A percentile compares a stretch with the other conserved stretches of the same genome.
Evolutionary conservation across 805 yeast species (phyloP).

Genomic region (Suhomyces sp.): DNA sequence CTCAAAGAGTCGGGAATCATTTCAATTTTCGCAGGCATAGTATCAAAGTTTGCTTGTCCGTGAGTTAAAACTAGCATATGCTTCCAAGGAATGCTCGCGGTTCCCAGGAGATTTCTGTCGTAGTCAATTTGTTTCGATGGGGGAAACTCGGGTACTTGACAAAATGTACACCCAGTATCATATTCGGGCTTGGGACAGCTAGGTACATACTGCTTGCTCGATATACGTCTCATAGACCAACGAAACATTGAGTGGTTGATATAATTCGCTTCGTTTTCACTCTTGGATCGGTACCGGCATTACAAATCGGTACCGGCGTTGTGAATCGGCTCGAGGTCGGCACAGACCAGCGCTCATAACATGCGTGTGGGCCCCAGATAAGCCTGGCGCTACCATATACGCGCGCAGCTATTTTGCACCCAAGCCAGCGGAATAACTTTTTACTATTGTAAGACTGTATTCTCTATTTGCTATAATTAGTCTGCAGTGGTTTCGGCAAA

Average conservation of each 20-base stretch:
- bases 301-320: not conserved
- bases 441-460: not conserved
- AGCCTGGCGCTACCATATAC: not conserved
- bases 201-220: slow-evolving; percentile 1
- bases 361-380: not conserved
- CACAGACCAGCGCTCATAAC: not conserved
- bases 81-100: slow-evolving; percentile 52
- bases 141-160: slow-evolving; percentile 43
- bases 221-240: not conserved
- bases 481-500: not conserved
- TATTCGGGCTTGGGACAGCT: slow-evolving; percentile 49
- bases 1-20: slow-evolving; percentile 43
- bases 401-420: not conserved
- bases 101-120: slow-evolving; percentile 39
- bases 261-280: not conserved
- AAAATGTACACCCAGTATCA: slow-evolving; percentile 64
- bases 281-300: not conserved
- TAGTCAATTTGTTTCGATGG: slow-evolving; percentile 39
- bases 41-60: slow-evolving; percentile 28
- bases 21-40: slow-evolving; percentile 54
- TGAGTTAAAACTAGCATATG: slow-evolving; percentile 55
- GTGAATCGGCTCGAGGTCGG: not conserved
- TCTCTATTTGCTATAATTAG: not conserved
- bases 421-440: not conserved
- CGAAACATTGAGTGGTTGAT: not conserved